Conservation (phyloP, 257 asterid genomes). For the Jacaranda copaia region DNA sequence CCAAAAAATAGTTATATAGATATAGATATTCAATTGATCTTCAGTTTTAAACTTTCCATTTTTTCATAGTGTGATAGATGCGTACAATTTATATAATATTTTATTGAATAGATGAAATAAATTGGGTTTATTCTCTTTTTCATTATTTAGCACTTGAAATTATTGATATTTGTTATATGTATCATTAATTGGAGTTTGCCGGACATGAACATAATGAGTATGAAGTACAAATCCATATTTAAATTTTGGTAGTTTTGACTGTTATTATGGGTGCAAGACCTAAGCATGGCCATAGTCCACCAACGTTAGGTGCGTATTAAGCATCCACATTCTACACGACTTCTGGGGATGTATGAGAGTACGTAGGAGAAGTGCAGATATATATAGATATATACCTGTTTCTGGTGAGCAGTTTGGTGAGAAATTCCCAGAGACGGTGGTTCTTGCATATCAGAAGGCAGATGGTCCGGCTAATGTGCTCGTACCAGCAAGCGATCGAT, state of each 20-base stretch:
- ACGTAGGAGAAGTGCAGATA: conserved; percentile 5
- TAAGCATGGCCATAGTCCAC: neutral
- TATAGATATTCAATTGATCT: no score
- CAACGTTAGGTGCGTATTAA: neutral
- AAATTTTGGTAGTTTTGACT: conserved; percentile 29
- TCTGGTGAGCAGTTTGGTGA: conserved; percentile 79
- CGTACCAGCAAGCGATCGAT: conserved; percentile 95
- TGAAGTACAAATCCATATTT: no score
- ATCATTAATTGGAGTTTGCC: no score
- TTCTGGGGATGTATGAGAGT: neutral
- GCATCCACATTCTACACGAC: no score
- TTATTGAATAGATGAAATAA: neutral
- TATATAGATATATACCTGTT: conserved; percentile 59
- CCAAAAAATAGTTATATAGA: no score
- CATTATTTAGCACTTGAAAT: neutral
- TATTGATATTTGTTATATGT: no score
- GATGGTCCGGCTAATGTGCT: conserved; percentile 79
- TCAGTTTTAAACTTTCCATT: no score
- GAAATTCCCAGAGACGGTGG: conserved; percentile 88
- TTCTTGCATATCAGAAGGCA: conserved; percentile 88
- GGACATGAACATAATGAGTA: no score
- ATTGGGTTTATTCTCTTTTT: no score
- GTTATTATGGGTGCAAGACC: neutral
- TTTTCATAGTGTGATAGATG: neutral
- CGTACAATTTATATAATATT: neutral